Evolutionary conservation across 768 basidiomycete species (phyloP), one percentile per base, ranked within the genome.

Genomic region (Suillus ampliporus): DNA sequence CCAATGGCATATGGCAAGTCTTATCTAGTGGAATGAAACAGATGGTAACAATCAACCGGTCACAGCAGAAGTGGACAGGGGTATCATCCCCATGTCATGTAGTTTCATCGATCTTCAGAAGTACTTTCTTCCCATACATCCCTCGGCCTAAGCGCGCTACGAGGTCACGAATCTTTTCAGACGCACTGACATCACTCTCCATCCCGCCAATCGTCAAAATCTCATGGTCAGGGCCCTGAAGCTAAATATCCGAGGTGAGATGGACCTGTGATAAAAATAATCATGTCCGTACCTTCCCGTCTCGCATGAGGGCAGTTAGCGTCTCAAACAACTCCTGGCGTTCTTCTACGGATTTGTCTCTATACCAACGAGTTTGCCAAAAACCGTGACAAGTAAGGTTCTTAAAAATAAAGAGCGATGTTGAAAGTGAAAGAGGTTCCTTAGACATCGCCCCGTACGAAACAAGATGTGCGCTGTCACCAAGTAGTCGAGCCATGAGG

Each of bases 401-500:
- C 65, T 88, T 92, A 81, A 96, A 96, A 63, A 96, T 94, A 76
- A 92, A 89, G 23, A 88, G 78, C 0, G 90, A 90, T 0, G 91
- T 89, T 1, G 94, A 90, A 23, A 96, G 72, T 1, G 86, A 83
- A 19, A 96, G 74, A 0, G 94, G 92, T 58, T 89, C 82, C 71
- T 90, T 94, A 1, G 94, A 90, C 94, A 96, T 95, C 6, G 91
- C 93, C 34, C 94, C 94, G 60, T 95, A 96, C 0, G 94, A 92
- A 9, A 95, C 88, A 14, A 95, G 81, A 65, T 91, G 89, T 3
- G 89, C 86, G 66, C 89, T 78, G 47, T 80, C 76, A 28, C 88
- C 89, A 0, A 96, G 79, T 9, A 90, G 77, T 56, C 86, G 82
- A 1, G 84, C 80, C 91, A 95, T 92, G 8, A 79, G 67, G 0